These are phyloP conservation scores for Fermentozyma sake DNA, from an alignment of 1,139 yeast genomes.

Conservation along the genomic window DNA sequence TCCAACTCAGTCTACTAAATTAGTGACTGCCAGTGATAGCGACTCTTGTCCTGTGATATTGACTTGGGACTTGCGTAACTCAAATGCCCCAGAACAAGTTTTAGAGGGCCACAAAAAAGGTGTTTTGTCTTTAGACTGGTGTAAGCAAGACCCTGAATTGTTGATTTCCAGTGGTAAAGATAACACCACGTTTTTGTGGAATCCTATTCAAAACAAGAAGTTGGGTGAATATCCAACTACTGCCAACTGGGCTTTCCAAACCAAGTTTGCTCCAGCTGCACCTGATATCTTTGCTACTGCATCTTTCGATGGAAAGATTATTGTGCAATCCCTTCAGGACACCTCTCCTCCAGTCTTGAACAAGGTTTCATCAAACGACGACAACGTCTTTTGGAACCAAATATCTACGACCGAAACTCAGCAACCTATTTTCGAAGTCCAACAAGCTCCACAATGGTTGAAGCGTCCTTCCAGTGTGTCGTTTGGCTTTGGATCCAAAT, in stretches of 20 bases:
- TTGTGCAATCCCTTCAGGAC: slow-evolving; percentile 85
- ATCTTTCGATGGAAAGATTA: slow-evolving; percentile 84
- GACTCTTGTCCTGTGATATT: slow-evolving; percentile 79
- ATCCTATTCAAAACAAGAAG: slow-evolving; percentile 66
- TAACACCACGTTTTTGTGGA: slow-evolving; percentile 85
- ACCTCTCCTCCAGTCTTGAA: slow-evolving; percentile 48
- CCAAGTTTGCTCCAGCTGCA: slow-evolving; percentile 78
- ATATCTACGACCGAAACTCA: slow-evolving; percentile 71
- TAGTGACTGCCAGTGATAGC: slow-evolving; percentile 81
- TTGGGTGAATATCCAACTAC: slow-evolving; percentile 88
- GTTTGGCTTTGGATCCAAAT: slow-evolving; percentile 93
- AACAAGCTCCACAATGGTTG: slow-evolving; percentile 91
- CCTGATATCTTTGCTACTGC: slow-evolving; percentile 95
- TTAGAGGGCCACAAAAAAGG: slow-evolving; percentile 85
- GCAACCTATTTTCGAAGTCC: slow-evolving; percentile 60
- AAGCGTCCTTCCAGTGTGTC: slow-evolving; percentile 69
- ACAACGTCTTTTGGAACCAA: slow-evolving; percentile 73
- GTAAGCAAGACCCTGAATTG: slow-evolving; percentile 72
- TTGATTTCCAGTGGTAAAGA: slow-evolving; percentile 90
- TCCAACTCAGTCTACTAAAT: slow-evolving; percentile 76
- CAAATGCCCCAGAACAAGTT: slow-evolving; percentile 79
- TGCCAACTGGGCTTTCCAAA: slow-evolving; percentile 90
- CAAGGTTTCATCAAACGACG: slow-evolving; percentile 52
- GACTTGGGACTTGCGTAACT: slow-evolving; percentile 92
- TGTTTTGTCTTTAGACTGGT: slow-evolving; percentile 90